A percentile compares a stretch with the other conserved stretches of the same genome.
Conservation (phyloP, 2,329 filamentous ascomycete genomes). For the Cladosporium oxysporum region DNA sequence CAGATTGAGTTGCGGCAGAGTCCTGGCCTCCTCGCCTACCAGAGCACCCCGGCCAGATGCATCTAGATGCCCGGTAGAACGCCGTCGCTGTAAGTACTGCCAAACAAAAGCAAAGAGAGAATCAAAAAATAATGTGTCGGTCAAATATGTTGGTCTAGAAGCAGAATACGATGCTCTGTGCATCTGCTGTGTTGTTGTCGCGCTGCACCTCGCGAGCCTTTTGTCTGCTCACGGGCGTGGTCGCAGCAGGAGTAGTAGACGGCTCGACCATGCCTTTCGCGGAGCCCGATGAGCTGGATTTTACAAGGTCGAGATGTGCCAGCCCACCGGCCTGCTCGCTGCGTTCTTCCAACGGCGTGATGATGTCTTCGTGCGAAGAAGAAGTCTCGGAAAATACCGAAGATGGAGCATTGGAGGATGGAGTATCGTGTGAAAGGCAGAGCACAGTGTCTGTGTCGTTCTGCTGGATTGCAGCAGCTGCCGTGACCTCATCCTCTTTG, state of each 20-base stretch:
- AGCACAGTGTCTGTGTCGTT: background rate
- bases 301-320: slow-evolving; percentile 9
- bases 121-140: background rate
- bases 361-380: slow-evolving; percentile 12
- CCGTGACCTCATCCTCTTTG: background rate
- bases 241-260: background rate
- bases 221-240: background rate
- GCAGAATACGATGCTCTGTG: slow-evolving; percentile 17
- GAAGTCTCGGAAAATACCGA: slow-evolving; percentile 13
- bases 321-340: slow-evolving; percentile 3
- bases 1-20: background rate
- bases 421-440: background rate
- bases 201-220: slow-evolving; percentile 14
- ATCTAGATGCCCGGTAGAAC: slow-evolving; percentile 3
- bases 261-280: background rate
- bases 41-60: background rate
- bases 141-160: background rate
- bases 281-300: slow-evolving; percentile 5
- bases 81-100: slow-evolving; percentile 13
- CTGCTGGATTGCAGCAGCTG: background rate
- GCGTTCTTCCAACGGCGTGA: slow-evolving; percentile 13
- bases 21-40: background rate
- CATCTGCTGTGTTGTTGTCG: background rate
- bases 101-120: background rate
- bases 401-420: background rate